A percentile compares a stretch with the other conserved stretches of the same genome.
These are phyloP conservation scores for Cerioporus squamosus DNA, from an alignment of 1,284 basidiomycete species.

Conservation along the genomic window DNA sequence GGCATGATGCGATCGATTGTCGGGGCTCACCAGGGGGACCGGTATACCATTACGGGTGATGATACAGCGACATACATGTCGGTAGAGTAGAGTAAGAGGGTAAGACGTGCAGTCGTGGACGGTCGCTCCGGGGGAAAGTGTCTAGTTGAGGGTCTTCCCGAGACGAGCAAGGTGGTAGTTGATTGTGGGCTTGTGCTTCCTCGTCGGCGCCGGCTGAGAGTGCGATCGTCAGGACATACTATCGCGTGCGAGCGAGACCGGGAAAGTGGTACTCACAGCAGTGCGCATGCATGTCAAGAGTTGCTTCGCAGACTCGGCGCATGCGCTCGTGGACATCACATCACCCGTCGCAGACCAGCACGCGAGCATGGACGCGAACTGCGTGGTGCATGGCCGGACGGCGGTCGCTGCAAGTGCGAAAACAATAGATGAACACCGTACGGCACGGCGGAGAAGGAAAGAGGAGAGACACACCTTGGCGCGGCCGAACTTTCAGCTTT, in stretches of 20 bases:
- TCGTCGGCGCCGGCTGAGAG: conserved; percentile 65
- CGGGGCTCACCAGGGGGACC: too few species aligned
- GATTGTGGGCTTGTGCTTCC: conserved; percentile 72
- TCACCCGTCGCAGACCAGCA: conserved; percentile 92
- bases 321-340: conserved; percentile 62
- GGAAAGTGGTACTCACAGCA: conserved; percentile 58
- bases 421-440: conserved; percentile 6
- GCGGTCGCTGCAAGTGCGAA: conserved; percentile 8
- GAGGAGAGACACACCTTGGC: conserved; percentile 58
- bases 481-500: conserved; percentile 81
- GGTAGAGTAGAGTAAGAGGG: conserved; percentile 5
- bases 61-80: conserved; percentile 20
- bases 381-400: conserved; percentile 51
- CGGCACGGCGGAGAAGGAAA: neutral
- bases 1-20: too few species aligned
- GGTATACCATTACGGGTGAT: neutral
- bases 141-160: conserved; percentile 69
- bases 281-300: conserved; percentile 89
- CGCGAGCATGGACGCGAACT: conserved; percentile 83
- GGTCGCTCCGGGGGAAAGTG: neutral
- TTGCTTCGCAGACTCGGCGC: conserved; percentile 67
- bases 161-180: conserved; percentile 86
- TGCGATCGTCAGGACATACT: neutral
- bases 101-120: neutral
- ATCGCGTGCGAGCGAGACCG: neutral